Percentiles rank a stretch among this genome's conserved stretches.
Evolutionary conservation across 495 filamentous ascomycete species (phyloP).

Genomic region (Podospora conica): DNA sequence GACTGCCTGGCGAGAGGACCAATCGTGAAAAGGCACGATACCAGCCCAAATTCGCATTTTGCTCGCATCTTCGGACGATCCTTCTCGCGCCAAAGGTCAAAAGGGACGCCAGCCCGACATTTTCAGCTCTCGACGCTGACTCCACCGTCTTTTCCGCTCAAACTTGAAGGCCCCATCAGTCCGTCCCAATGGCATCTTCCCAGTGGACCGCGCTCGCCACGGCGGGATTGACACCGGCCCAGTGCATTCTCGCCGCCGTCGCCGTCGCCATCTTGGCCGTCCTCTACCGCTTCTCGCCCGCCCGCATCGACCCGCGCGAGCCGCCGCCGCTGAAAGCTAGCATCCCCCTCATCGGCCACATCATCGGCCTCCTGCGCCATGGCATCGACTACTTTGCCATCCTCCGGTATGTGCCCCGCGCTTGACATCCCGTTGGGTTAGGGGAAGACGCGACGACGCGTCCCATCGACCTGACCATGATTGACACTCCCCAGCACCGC

Average conservation of each 20-base stretch:
- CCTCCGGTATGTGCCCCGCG: not conserved
- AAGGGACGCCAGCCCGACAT: not conserved
- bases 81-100: not conserved
- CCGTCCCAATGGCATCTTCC: not conserved
- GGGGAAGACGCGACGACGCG: not conserved
- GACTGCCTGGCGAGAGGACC: not conserved
- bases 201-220: not conserved
- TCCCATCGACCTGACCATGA: not conserved
- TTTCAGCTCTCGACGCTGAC: not conserved
- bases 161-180: too few species aligned
- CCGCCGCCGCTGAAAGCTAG: not conserved
- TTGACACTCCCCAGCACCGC: not conserved
- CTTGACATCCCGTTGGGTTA: not conserved
- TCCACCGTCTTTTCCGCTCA: not conserved
- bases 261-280: not conserved
- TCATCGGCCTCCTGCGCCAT: constrained; percentile 1
- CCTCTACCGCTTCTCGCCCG: not conserved
- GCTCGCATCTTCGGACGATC: not conserved
- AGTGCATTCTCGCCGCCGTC: not conserved
- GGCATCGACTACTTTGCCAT: not conserved
- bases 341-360: constrained; percentile 2
- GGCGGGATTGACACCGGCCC: not conserved
- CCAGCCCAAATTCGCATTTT: not conserved
- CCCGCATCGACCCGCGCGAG: not conserved
- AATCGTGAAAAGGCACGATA: not conserved